A percentile compares a stretch with the other conserved stretches of the same genome.
Evolutionary conservation across 306 rosid species (phyloP).

Genomic region (Datisca glomerata): DNA sequence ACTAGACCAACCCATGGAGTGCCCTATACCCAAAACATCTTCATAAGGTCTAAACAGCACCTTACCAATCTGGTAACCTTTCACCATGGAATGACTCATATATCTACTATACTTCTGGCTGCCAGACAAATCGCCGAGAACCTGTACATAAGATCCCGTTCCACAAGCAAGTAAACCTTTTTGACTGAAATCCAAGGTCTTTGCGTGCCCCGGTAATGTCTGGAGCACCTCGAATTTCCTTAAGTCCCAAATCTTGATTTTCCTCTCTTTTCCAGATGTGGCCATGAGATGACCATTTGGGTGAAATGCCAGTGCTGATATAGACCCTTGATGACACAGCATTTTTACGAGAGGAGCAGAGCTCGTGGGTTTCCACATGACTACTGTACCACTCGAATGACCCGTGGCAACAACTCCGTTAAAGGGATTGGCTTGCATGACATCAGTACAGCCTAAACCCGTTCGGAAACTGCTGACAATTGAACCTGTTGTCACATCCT

Average conservation of each 20-base stretch:
- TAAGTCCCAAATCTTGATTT: conserved; percentile 83
- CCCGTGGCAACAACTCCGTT: conserved; percentile 70
- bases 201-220: conserved; percentile 58
- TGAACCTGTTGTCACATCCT: conserved; percentile 62
- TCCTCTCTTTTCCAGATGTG: conserved; percentile 79
- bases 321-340: conserved; percentile 76
- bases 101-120: conserved; percentile 48
- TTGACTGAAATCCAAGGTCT: conserved; percentile 78
- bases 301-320: conserved; percentile 75
- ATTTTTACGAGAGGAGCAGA: conserved; percentile 69
- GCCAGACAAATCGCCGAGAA: conserved; percentile 45
- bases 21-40: conserved; percentile 81
- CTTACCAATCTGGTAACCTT: conserved; percentile 70
- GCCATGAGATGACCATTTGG: conserved; percentile 84
- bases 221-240: conserved; percentile 70
- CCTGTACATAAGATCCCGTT: conserved; percentile 37
- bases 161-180: conserved; percentile 81
- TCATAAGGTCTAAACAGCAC: conserved; percentile 73
- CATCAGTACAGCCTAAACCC: conserved; percentile 68
- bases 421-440: conserved; percentile 72
- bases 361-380: conserved; percentile 91
- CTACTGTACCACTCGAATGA: conserved; percentile 71
- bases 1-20: conserved; percentile 90
- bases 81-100: conserved; percentile 71
- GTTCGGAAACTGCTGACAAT: conserved; percentile 54